These are phyloP conservation scores for Bromus sterilis DNA, from an alignment of 176 grass and related monocot genomes.

Conservation along the genomic window DNA sequence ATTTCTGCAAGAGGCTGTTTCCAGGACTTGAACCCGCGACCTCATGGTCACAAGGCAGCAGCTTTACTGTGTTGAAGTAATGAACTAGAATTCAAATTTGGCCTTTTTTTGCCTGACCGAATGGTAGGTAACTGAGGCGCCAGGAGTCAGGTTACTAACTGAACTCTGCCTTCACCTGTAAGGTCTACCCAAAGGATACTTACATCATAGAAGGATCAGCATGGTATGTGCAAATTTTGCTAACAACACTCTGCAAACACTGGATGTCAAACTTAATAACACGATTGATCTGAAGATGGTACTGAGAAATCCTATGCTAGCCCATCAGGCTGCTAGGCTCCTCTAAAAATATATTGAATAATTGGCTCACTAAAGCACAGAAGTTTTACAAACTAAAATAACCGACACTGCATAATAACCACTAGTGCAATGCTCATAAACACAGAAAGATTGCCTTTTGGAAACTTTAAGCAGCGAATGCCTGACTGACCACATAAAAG, in stretches of 20 bases:
- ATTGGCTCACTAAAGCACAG: not conserved
- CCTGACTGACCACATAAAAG: not conserved
- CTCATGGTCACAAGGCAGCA: no score
- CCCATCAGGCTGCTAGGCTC: not conserved
- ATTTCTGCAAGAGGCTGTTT: no score
- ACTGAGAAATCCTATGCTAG: not conserved
- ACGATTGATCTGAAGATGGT: not conserved
- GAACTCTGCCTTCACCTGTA: not conserved
- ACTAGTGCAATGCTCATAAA: not conserved
- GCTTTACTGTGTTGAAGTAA: no score
- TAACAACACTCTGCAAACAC: slow-evolving; percentile 12
- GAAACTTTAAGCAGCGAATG: slow-evolving; percentile 3
- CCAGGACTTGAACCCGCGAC: no score
- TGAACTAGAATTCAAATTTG: not conserved
- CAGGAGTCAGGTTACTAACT: not conserved
- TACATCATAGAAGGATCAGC: not conserved
- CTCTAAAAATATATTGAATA: not conserved
- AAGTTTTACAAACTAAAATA: not conserved
- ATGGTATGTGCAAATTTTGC: not conserved
- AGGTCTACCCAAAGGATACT: not conserved
- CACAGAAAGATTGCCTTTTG: not conserved
- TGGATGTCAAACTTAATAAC: not conserved
- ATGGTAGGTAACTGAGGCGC: not conserved
- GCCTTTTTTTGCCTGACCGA: not conserved
- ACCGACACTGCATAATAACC: not conserved